Evolutionary conservation across 768 basidiomycete species (phyloP), one percentile per base, ranked within the genome.

Genomic region (Boletus reticuloceps): DNA sequence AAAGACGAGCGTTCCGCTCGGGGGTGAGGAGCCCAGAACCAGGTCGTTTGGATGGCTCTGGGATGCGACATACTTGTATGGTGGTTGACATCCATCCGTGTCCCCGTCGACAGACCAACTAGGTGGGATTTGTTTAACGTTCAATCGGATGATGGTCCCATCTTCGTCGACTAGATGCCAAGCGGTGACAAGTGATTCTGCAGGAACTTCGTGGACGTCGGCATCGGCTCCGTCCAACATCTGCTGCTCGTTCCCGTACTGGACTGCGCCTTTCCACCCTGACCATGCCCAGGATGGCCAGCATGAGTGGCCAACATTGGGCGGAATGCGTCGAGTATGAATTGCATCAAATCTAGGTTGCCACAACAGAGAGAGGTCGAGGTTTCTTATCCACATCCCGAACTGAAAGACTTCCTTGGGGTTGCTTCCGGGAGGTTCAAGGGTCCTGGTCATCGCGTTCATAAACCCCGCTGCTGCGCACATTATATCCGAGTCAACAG

Each of bases 261-360:
- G 27, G 14, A 58, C 49, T 10, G 61, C 64, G 38, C 66, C 66
- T 25, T 44, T 59, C 66, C 65, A 67, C 2, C 61, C 65, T 6
- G 66, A 55, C 61, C 65, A 67, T 14, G 66, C 64, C 65, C 65
- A 67, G 16, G 66, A 66, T 6, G 64, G 65, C 51, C 56, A 68
- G 32, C 13, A 22, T 1, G 54, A n/a, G 37, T 16, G 22, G 19
- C 25, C 32, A 2, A 22, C 12, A 36, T 46, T 14, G 14, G 38
- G 31, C 3, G 8, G n/a, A 25, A 40, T 42, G 3, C 65, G 66
- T 7, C 61, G 54, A 5, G 47, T 32, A 40, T 56, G 54, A 4
- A 41, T 14, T 7, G 51, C 17, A 32, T 54, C 43, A 1, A 62
- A 25, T 12, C 36, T 68, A 13, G 65, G 65, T 5, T 68, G 61